Conservation (phyloP, 805 yeast genomes). For the Lachancea waltii region DNA sequence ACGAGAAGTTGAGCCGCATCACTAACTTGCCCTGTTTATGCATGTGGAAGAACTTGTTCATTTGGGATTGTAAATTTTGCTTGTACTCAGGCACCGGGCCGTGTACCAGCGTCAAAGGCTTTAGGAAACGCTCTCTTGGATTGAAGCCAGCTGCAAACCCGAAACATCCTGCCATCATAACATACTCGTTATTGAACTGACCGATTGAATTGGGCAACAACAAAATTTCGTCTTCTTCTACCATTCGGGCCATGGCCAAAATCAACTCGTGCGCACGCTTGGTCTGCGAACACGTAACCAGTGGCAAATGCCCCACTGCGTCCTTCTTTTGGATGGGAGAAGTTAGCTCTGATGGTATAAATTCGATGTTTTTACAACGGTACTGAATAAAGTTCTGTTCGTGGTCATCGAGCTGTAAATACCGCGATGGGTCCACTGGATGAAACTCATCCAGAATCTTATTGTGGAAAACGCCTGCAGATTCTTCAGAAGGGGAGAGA, state of each 20-base stretch:
- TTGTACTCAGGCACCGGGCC: constrained; percentile 66
- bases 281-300: constrained; percentile 14
- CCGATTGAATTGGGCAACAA: constrained; percentile 37
- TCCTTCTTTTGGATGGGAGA: constrained; percentile 8
- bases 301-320: constrained; percentile 16
- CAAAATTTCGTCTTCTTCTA: constrained; percentile 61
- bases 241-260: constrained; percentile 30
- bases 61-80: constrained; percentile 48
- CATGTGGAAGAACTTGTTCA: constrained; percentile 60
- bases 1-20: constrained; percentile 62
- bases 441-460: constrained; percentile 37
- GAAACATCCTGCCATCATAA: constrained; percentile 48
- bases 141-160: constrained; percentile 72
- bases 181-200: constrained; percentile 47
- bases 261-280: constrained; percentile 17
- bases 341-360: constrained; percentile 13
- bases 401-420: constrained; percentile 13
- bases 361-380: constrained; percentile 12
- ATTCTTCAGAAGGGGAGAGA: constrained; percentile 16
- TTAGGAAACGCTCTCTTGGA: constrained; percentile 47
- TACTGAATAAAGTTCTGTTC: constrained; percentile 9
- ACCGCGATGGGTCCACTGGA: constrained; percentile 28
- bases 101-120: constrained; percentile 55
- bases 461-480: constrained; percentile 29
- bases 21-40: constrained; percentile 49